Evolutionary conservation across 176 grass and related monocot species (phyloP).

Genomic region (Themeda triandra): DNA sequence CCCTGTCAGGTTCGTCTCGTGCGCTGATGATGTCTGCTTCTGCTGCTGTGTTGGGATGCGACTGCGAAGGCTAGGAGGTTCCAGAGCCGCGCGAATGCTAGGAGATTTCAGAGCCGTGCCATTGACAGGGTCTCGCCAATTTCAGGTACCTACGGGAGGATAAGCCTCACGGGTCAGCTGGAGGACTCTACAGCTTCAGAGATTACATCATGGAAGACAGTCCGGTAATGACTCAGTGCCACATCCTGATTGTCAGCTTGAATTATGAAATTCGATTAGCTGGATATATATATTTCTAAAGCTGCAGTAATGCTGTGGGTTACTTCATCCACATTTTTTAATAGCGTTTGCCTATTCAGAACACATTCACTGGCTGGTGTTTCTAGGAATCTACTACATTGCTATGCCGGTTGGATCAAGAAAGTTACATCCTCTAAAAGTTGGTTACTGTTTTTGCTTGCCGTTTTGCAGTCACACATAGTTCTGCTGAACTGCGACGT

Average conservation of each 20-base stretch:
- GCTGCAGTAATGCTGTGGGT: background rate
- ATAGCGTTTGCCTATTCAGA: background rate
- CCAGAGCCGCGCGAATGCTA: background rate
- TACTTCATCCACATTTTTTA: background rate
- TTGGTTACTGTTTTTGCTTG: background rate
- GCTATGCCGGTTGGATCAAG: background rate
- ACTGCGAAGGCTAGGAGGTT: background rate
- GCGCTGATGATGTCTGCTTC: background rate
- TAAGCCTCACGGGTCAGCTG: constrained; percentile 93
- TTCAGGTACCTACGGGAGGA: constrained; percentile 94
- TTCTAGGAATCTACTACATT: background rate
- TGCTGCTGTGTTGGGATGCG: background rate
- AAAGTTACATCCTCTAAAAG: background rate
- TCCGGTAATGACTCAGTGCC: constrained; percentile 47
- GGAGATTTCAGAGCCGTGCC: background rate
- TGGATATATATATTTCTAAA: background rate
- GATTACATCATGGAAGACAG: constrained; percentile 93
- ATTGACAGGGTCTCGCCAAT: background rate
- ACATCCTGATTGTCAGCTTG: background rate
- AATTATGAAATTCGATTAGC: background rate
- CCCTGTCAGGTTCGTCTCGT: constrained; percentile 65
- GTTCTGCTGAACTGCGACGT: constrained; percentile 98
- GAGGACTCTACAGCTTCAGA: constrained; percentile 94
- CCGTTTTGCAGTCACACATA: constrained; percentile 76
- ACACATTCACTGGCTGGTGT: background rate